Evolutionary conservation across 306 rosid species (phyloP), one percentile per base, ranked within the genome.

Genomic region (Vigna nakashimae): DNA sequence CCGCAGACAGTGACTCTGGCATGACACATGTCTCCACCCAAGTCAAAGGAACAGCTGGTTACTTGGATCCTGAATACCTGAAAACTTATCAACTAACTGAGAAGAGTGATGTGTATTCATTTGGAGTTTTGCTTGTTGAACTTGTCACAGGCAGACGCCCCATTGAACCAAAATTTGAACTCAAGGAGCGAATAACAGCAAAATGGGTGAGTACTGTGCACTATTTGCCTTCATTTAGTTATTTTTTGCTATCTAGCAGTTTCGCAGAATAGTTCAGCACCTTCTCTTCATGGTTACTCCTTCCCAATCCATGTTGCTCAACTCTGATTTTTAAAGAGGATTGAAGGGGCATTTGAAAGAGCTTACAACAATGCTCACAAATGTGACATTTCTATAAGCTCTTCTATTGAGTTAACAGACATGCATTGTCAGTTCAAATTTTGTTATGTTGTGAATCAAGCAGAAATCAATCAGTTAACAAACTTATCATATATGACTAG

Each of bases 31-130:
- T 96, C 40, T 96, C 96, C 26, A 96, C 99, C 65, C 99, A 89
- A 89, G 93, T 96, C 52, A 96, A 93, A 72, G 99, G 99, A 84
- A 92, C 99, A 26, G 99, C 99, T n/a, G 99, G 99, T 51, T 96
- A 96, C 87, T 86, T 96, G 91, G 99, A 96, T 65, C 99, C 99
- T 15, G 99, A 96, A 75, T 96, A 96, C 89, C 85, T 96, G 58
- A 92, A 83, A 86, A 92, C 98, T 34, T 91, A 96, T 79, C 99
- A 91, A 53, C 96, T 96, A 46, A 96, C 98, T 5, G 98, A 92
- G 57, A 96, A 92, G 84, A 96, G 99, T 79, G 99, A 96, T n/a
- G 98, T 92, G 58, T 96, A 90, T 79, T 96, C 99, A 12, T 96
- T 92, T 78, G 99, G 99, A 20, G 93, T 96, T 78, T 80, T 96